Evolutionary conservation across 2,329 filamentous ascomycete species (phyloP).

Genomic region (Fusarium neocosmosporiellum): DNA sequence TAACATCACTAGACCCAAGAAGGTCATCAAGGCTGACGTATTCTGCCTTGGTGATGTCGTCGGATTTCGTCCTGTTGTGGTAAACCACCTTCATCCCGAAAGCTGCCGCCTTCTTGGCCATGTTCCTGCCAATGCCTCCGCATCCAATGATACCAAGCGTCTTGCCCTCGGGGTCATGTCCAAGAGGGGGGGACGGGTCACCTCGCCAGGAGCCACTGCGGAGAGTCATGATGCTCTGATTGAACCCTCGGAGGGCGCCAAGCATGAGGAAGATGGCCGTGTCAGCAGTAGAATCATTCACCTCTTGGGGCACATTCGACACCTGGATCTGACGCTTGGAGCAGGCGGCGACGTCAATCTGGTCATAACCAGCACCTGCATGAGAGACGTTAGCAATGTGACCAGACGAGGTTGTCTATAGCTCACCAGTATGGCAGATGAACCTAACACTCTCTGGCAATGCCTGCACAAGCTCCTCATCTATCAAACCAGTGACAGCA

Average conservation of each 20-base stretch:
- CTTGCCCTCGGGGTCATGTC: not conserved
- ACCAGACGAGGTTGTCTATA: rapidly evolving
- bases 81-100: not conserved
- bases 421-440: not conserved
- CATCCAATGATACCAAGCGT: not conserved
- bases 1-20: not conserved
- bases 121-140: not conserved
- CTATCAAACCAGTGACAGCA: not conserved
- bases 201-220: not conserved
- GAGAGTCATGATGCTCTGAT: not conserved
- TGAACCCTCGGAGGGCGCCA: not conserved
- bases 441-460: not conserved
- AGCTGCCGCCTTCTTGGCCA: not conserved
- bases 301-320: not conserved
- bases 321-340: not conserved
- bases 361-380: not conserved
- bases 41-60: not conserved
- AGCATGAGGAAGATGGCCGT: not conserved
- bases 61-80: not conserved
- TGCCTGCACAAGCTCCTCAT: not conserved
- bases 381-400: not conserved
- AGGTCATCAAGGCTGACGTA: not conserved
- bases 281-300: not conserved
- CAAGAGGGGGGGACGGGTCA: not conserved
- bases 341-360: not conserved